phyloP scores from a whole-genome alignment of 1,284 basidiomycete genomes.

The Moesziomyces sp. region DNA sequence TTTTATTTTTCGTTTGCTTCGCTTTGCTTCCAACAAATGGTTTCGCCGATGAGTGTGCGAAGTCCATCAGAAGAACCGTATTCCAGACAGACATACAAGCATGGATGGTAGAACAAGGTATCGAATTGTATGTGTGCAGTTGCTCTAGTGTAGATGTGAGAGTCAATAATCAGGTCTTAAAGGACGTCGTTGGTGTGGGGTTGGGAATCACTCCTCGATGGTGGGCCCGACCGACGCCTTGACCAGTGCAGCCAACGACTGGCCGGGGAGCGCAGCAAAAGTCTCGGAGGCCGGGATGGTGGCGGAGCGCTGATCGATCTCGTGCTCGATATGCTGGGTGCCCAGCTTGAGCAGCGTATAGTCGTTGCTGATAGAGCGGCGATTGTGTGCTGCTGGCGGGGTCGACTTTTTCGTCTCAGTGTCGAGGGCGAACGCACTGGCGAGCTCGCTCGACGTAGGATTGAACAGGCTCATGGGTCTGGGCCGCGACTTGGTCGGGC shows the following conservation, averaged over 20 bases:
- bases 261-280: constrained; percentile 20
- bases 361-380: constrained; percentile 39
- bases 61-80: too few relatives aligned
- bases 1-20: background rate
- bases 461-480: constrained; percentile 42
- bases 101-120: too few relatives aligned
- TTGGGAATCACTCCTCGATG: background rate
- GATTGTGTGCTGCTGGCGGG: background rate
- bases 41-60: too few relatives aligned
- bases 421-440: background rate
- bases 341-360: constrained; percentile 32
- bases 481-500: constrained; percentile 8
- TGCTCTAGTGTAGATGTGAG: too few relatives aligned
- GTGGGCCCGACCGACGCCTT: background rate
- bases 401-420: background rate
- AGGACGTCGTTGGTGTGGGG: background rate
- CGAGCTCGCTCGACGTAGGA: background rate
- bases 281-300: constrained; percentile 30
- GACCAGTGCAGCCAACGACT: background rate
- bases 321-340: constrained; percentile 29
- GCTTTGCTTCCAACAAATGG: too few relatives aligned
- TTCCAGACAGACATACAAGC: too few relatives aligned
- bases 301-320: constrained; percentile 15
- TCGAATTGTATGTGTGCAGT: too few relatives aligned
- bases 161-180: too few relatives aligned